Evolutionary conservation across 208 protist species (phyloP).

Genomic region (Trypanosoma caninum): DNA sequence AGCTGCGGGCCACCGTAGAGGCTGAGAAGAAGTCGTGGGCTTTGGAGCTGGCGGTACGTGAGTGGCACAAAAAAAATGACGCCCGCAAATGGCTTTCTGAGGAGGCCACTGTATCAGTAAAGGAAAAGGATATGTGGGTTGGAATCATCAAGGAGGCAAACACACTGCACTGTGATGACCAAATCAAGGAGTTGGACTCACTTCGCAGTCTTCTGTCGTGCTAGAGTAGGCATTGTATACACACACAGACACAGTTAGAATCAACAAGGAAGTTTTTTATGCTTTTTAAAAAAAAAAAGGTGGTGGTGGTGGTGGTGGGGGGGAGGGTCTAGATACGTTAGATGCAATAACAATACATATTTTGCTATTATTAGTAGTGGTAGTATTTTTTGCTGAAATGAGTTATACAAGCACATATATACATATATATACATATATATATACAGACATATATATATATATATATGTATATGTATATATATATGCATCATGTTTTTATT

Average conservation of each 20-base stretch:
- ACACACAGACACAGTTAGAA: background rate
- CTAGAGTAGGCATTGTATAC: no score
- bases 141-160: conserved; percentile 65
- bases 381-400: background rate
- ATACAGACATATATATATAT: conserved; percentile 8
- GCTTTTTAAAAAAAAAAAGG: no score
- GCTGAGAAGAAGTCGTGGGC: conserved; percentile 78
- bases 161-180: conserved; percentile 39
- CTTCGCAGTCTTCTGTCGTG: conserved; percentile 29
- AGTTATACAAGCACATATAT: background rate
- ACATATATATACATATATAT: conserved; percentile 15
- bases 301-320: no score
- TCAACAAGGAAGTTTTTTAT: background rate
- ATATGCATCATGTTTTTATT: background rate
- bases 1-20: conserved; percentile 44
- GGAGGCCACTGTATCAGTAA: conserved; percentile 53
- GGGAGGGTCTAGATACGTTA: no score
- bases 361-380: no score
- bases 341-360: no score
- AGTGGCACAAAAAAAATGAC: conserved; percentile 63
- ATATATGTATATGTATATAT: background rate
- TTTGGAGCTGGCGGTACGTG: conserved; percentile 60
- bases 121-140: conserved; percentile 64
- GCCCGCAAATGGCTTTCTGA: conserved; percentile 50
- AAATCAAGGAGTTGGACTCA: conserved; percentile 36